These are phyloP conservation scores for Calonectria ilicicola DNA, from an alignment of 2,329 filamentous ascomycete genomes.

Conservation along the genomic window DNA sequence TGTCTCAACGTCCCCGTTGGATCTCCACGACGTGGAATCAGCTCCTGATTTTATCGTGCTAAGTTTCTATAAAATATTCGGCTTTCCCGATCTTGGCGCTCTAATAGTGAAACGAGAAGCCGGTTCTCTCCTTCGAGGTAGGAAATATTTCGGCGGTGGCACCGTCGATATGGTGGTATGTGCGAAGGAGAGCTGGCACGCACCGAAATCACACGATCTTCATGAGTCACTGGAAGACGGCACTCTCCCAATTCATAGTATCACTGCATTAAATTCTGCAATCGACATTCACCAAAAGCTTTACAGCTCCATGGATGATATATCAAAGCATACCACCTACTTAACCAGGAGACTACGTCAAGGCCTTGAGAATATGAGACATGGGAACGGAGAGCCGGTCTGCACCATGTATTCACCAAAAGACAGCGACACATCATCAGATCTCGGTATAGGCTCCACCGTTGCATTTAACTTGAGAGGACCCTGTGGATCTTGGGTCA, in stretches of 20 bases:
- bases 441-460: neutral
- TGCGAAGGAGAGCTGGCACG: neutral
- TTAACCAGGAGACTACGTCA: neutral
- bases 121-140: neutral
- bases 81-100: neutral
- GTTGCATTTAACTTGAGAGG: neutral
- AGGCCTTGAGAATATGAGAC: neutral
- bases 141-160: neutral
- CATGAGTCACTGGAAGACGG: neutral
- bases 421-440: neutral
- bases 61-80: constrained; percentile 3
- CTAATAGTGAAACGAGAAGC: neutral
- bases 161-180: neutral
- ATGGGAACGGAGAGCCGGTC: neutral
- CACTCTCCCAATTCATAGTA: neutral
- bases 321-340: neutral
- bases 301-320: neutral
- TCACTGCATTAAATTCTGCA: neutral
- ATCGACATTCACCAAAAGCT: neutral
- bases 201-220: neutral
- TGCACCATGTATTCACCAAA: neutral
- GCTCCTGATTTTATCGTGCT: neutral
- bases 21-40: neutral
- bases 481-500: neutral
- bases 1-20: neutral